phyloP scores from a whole-genome alignment of 768 basidiomycete species.

The Rhizopogon vinicolor region DNA sequence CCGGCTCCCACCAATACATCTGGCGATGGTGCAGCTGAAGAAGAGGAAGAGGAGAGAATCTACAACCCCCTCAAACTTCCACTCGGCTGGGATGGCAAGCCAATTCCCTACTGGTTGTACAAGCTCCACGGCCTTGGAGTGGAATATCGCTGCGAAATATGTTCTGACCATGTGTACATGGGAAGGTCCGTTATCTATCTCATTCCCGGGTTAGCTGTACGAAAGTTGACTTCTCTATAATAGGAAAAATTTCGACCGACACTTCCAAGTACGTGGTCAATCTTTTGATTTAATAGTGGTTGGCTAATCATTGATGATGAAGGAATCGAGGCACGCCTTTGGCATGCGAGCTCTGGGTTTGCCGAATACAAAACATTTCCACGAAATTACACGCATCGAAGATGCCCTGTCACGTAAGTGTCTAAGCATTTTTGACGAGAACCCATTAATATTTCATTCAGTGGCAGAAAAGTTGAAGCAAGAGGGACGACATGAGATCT shows the following conservation, averaged over 20 bases:
- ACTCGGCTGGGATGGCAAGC: conserved; percentile 97
- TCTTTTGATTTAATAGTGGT: not conserved
- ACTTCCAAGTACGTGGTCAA: conserved; percentile 68
- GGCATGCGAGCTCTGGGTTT: conserved; percentile 97
- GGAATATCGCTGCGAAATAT: conserved; percentile 96
- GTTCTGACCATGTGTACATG: conserved; percentile 96
- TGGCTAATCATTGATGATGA: conserved; percentile 18
- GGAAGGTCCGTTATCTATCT: conserved; percentile 56
- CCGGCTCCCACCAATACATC: conserved; percentile 42
- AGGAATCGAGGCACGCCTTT: conserved; percentile 95
- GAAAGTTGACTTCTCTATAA: conserved; percentile 13
- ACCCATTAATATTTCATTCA: conserved; percentile 24
- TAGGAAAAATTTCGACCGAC: conserved; percentile 94
- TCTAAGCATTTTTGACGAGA: not conserved
- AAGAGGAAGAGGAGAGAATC: conserved; percentile 93
- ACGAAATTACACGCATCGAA: conserved; percentile 95
- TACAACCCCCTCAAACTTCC: conserved; percentile 98
- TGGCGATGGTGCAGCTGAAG: conserved; percentile 62
- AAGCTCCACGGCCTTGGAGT: conserved; percentile 98
- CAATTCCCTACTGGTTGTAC: conserved; percentile 98
- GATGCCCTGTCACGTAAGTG: conserved; percentile 90
- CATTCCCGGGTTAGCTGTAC: not conserved
- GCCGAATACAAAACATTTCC: conserved; percentile 98
- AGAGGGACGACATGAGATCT: conserved; percentile 93
- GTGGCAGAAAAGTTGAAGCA: conserved; percentile 97